These are phyloP conservation scores for Leptodermis oblonga DNA, from an alignment of 257 asterid species.

Conservation along the genomic window DNA sequence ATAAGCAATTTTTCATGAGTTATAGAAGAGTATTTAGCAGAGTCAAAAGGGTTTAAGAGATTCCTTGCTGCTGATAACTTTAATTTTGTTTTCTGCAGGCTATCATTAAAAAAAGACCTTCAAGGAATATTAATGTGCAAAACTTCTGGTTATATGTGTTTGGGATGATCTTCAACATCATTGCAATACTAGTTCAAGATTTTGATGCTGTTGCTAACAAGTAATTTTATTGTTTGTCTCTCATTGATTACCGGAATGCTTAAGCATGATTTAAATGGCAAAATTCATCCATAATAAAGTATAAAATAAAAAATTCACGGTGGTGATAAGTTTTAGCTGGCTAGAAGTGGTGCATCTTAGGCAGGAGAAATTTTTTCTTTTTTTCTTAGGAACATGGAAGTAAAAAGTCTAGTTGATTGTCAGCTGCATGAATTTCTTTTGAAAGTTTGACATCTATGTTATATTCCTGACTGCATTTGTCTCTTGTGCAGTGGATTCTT, in stretches of 20 bases:
- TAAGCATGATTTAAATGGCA: too few relatives aligned
- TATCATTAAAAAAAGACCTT: conserved; percentile 84
- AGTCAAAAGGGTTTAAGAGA: not conserved
- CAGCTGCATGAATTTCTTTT: not conserved
- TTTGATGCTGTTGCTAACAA: conserved; percentile 82
- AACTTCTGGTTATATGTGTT: conserved; percentile 98
- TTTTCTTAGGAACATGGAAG: not conserved
- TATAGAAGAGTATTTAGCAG: not conserved
- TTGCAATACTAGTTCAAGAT: conserved; percentile 86
- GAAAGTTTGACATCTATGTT: not conserved
- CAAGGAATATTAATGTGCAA: conserved; percentile 97
- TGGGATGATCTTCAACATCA: conserved; percentile 92
- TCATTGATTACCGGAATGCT: not conserved
- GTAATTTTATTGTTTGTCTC: conserved; percentile 39
- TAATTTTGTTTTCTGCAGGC: conserved; percentile 56
- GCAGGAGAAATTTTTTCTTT: too few relatives aligned
- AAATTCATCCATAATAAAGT: conserved; percentile 3
- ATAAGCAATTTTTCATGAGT: not conserved
- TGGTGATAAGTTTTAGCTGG: not conserved
- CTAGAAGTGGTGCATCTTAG: not conserved
- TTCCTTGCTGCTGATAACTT: conserved; percentile 15
- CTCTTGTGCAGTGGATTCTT: conserved; percentile 74
- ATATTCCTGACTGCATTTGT: not conserved
- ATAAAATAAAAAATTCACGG: not conserved
- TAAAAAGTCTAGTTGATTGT: not conserved